Evolutionary conservation across 2,329 filamentous ascomycete species (phyloP), one percentile per base, ranked within the genome.

Genomic region (Epichloe amarillans): DNA sequence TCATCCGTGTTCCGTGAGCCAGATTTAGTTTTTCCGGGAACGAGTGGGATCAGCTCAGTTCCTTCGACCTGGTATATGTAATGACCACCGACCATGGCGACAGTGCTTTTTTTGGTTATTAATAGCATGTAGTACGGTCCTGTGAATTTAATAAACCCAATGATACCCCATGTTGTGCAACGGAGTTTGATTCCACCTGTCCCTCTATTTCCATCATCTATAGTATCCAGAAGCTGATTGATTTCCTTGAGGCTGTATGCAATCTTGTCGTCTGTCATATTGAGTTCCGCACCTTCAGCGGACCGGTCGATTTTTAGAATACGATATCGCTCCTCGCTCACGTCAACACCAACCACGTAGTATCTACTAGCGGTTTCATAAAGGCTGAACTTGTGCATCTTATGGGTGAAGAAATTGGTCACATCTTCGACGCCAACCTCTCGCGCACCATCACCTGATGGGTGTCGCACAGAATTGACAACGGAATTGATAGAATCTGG

Each of bases 111-210:
- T 69, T 97, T 97, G 39, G 90, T 96, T 61, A 97, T 90, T 46
- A 97, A 71, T 33, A 97, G 76, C 90, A 98, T 97, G 66, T 98
- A 98, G 66, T 94, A 96, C 3, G 88, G 83, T 2, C 91, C 89
- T 0, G 93, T 98, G 66, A 98, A 97, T 54, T 87, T 80, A 65
- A 98, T 93, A 66, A 98, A 98, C 4, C 93, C 93, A 26, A 98
- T 72, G 26, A 98, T 70, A 2, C 93, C 93, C 93, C 91, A 98
- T 4, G 87, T 88, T 53, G 83, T 94, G 66, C 87, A 94, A 53
- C 87, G 88, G 51, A 95, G 75, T 65, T 86, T 93, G 68, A 98
- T 78, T 1, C 93, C 93, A 23, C 93, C 93, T 0, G 88, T 88
- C 7, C 80, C 83, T 61, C 87, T 90, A 66, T 97, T 98, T 0